These are phyloP conservation scores for Hordeum vulgare DNA, from an alignment of 176 grass and related monocot species.

Conservation along the genomic window MorexV3_pseudomolecules_assembly NC_058522.1:437683169-437683668, in stretches of 20 bases:
- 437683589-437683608: slow-evolving; percentile 24
- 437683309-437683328: neutral
- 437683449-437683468: slow-evolving; percentile 10
- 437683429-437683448: slow-evolving; percentile 25
- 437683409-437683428: neutral
- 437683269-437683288: neutral
- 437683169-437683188: neutral
- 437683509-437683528: slow-evolving; percentile 22
- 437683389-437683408: slow-evolving; percentile 7
- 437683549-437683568: slow-evolving; percentile 34
- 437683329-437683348: neutral
- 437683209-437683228: no score
- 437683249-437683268: neutral
- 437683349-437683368: neutral
- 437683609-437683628: slow-evolving; percentile 44
- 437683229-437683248: neutral
- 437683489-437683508: slow-evolving; percentile 8
- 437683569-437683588: slow-evolving; percentile 27
- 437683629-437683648: slow-evolving; percentile 10
- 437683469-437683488: slow-evolving; percentile 24
- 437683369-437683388: neutral
- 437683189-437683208: neutral
- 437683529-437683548: neutral
- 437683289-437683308: neutral
- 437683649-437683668: slow-evolving; percentile 6